Conservation (phyloP, 352 stramenopile species). For the Phytopythium mirpurense region DNA sequence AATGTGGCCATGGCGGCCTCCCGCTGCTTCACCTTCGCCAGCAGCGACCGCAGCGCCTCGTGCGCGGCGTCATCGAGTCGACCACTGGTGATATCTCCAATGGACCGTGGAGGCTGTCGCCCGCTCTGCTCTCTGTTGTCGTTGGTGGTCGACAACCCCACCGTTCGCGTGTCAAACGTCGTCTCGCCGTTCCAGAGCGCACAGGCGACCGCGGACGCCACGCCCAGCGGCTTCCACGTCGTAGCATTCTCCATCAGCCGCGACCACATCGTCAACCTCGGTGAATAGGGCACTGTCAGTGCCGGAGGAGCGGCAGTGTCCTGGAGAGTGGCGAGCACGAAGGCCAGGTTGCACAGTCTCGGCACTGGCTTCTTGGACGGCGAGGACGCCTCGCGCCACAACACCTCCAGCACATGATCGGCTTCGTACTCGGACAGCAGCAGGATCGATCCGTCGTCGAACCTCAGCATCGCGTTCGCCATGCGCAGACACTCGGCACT, state of each 20-base stretch:
- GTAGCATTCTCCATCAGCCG: too few species aligned
- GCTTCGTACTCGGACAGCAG: slow-evolving; percentile 35
- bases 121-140: background rate
- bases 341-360: background rate
- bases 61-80: slow-evolving; percentile 6
- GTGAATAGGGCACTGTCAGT: too few species aligned
- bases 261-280: too few species aligned
- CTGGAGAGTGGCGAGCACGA: background rate
- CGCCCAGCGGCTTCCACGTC: background rate
- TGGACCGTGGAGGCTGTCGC: background rate
- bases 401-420: slow-evolving; percentile 26
- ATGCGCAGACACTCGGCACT: slow-evolving; percentile 19
- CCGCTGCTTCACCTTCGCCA: slow-evolving; percentile 11
- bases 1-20: slow-evolving; percentile 24
- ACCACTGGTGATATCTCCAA: background rate
- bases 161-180: slow-evolving; percentile 9
- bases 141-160: background rate
- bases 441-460: slow-evolving; percentile 30
- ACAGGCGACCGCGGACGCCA: slow-evolving; percentile 12
- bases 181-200: slow-evolving; percentile 33
- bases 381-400: slow-evolving; percentile 11
- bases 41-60: slow-evolving; percentile 11
- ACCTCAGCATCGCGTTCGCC: slow-evolving; percentile 33
- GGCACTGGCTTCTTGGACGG: background rate
- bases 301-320: background rate